Base-by-base conservation (phyloP, 2,329 filamentous ascomycete genomes). In the Calonectria pteridis region DNA sequence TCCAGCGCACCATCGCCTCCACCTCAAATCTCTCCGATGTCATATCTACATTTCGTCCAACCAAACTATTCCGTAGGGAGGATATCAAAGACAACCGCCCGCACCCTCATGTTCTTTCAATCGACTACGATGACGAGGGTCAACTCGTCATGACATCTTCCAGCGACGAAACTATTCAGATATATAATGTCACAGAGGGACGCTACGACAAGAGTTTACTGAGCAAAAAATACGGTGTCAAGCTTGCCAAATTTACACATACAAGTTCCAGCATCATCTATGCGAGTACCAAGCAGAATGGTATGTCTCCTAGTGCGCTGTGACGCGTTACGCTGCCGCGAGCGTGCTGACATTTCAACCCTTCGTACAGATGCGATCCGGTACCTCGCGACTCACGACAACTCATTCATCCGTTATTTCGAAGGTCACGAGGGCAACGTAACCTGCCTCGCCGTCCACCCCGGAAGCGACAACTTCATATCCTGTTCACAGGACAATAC, bases 61-160 rank as follows among this genome's bases (percentile, higher is more conserved):
- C 93, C 59, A 95, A 95, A 89, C 94, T 96, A 85, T 92, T 94
- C 77, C 87, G 87, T 62, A 88, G 89, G 73, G 87, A 91, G 37
- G 88, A 90, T 74, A 77, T 87, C 49, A 90, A 89, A 77, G 88
- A 89, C 53, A 84, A 84, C 72, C 85, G 86, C 72, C 84, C 87
- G 13, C 70, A 59, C 43, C n/a, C 62, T n/a, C 23, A 50, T 16
- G 55, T 65, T 28, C 59, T 67, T 10, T 51, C 40, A 18, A 91
- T 99, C 79, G 96, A 99, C 87, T 99, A 98, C 83, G 96, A 98
- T 84, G 96, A 98, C 86, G 94, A 94, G 53, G 97, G 97, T 84
- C 95, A 98, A 84, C 94, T 96, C 64, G 91, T 97, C 73, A 95
- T 99, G 85, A 94, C 96, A 0, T 95, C 95, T 7, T 94, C 96